Base-by-base conservation (phyloP, 768 basidiomycete species). In the Tylopilus vinaceipallidus region DNA sequence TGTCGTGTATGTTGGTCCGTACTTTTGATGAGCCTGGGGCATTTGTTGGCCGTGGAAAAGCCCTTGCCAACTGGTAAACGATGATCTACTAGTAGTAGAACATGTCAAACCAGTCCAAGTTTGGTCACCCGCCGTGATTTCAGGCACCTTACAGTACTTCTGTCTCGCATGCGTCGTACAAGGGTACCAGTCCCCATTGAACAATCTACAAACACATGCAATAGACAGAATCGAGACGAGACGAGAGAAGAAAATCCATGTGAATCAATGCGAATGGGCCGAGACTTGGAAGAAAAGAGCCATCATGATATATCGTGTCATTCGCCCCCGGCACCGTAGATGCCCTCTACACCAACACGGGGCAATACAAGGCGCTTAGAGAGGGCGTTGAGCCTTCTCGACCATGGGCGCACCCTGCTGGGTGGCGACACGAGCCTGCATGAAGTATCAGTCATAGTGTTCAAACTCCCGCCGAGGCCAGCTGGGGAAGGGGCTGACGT, bases 371-470 rank as follows among this genome's bases (percentile, higher is more conserved):
- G n/a, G n/a, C 35, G 30, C 26, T 60, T 57, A 67, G 47, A 67
- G 54, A 12, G 67, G 53, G 36, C 59, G 60, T 11, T 49, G 54
- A 42, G 55, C 57, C 56, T 67, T 67, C 50, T 67, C 65, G 6
- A 56, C 20, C 67, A 69, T 66, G 39, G 64, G 49, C 16, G 63
- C 56, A 35, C 19, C 43, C 6, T 56, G 50, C 20, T 54, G 55
- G 16, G 54, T 26, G 22, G 59, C 42, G 26, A 57, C 54, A 14
- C 50, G 63, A 16, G 65, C 55, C 58, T 56, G 42, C 9, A 32
- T 17, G 22, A 38, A 13, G 20, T 4, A 10, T 63, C 29, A 55
- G 47, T 52, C 24, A 42, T 30, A 39, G n/a, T 26, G 43, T 30
- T 47, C 50, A 40, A 30, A 38, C 24, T 45, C 48, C 41, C 36